A percentile compares a stretch with the other conserved stretches of the same genome.
phyloP scores from a whole-genome alignment of 176 grass and related monocot genomes.

The Phoenix roebelenii region DNA sequence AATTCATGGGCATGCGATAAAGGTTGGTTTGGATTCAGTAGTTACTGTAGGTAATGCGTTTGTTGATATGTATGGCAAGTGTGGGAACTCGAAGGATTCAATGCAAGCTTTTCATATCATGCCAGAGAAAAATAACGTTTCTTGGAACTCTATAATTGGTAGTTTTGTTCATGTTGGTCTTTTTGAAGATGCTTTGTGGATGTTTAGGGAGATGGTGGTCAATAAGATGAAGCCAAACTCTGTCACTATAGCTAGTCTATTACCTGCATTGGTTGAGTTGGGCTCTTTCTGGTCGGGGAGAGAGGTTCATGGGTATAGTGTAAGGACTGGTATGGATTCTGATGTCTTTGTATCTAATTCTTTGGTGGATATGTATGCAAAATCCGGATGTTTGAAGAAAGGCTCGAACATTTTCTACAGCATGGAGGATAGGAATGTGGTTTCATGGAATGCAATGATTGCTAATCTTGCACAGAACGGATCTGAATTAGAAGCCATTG shows the following conservation, averaged over 20 bases:
- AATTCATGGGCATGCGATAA: slow-evolving; percentile 45
- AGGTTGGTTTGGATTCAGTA: slow-evolving; percentile 34
- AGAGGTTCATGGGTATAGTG: slow-evolving; percentile 49
- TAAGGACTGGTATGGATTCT: slow-evolving; percentile 38
- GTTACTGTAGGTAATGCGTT: slow-evolving; percentile 50
- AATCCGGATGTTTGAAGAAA: slow-evolving; percentile 46
- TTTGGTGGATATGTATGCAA: slow-evolving; percentile 82
- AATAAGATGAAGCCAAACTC: slow-evolving; percentile 30
- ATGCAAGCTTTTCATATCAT: slow-evolving; percentile 40
- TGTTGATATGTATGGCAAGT: slow-evolving; percentile 70
- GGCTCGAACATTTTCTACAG: slow-evolving; percentile 44
- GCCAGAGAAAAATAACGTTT: slow-evolving; percentile 43
- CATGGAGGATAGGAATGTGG: slow-evolving; percentile 37
- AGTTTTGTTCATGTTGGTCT: slow-evolving; percentile 42
- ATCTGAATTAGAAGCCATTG: slow-evolving; percentile 43
- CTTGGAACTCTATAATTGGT: slow-evolving; percentile 72
- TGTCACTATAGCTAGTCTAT: slow-evolving; percentile 56
- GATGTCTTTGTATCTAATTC: slow-evolving; percentile 78
- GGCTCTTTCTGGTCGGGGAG: slow-evolving; percentile 40
- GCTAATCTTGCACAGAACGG: slow-evolving; percentile 60
- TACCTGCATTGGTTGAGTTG: slow-evolving; percentile 68
- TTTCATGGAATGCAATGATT: slow-evolving; percentile 88
- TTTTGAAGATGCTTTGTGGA: slow-evolving; percentile 30
- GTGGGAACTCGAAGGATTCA: slow-evolving; percentile 31
- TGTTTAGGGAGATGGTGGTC: slow-evolving; percentile 40